Evolutionary conservation across 768 basidiomycete species (phyloP).

Genomic region (Suillus spraguei): DNA sequence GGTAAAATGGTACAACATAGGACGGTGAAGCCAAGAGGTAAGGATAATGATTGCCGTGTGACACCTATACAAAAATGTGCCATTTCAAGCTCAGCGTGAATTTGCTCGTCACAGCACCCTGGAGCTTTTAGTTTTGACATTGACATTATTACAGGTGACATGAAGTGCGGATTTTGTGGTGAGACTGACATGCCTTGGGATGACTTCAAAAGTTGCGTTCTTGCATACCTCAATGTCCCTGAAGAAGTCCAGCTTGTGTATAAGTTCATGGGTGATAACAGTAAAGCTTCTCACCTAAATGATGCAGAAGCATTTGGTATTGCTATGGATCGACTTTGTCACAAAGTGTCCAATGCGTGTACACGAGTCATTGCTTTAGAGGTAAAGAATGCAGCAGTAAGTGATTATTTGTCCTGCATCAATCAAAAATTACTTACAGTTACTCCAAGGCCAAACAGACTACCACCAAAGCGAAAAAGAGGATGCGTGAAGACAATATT

Average conservation of each 20-base stretch:
- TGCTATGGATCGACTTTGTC: no score
- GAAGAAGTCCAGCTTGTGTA: background rate
- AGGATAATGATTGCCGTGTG: no score
- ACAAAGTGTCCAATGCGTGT: no score
- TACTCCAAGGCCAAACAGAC: background rate
- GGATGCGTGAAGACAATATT: background rate
- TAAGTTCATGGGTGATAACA: background rate
- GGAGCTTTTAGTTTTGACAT: no score
- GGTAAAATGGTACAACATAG: no score
- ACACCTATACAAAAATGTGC: no score
- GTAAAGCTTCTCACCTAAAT: background rate
- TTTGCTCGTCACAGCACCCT: no score
- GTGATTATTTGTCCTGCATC: background rate
- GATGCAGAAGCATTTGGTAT: no score
- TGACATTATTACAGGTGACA: background rate
- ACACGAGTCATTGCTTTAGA: no score
- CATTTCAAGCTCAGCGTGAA: no score
- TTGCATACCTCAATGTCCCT: background rate
- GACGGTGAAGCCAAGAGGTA: no score
- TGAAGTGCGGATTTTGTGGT: background rate
- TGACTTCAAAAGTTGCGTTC: background rate
- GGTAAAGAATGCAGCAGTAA: no score
- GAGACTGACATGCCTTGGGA: background rate
- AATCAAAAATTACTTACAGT: background rate
- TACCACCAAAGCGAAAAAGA: background rate